Base-by-base conservation (phyloP, 768 basidiomycete genomes). In the Agrocybe praecox region DNA sequence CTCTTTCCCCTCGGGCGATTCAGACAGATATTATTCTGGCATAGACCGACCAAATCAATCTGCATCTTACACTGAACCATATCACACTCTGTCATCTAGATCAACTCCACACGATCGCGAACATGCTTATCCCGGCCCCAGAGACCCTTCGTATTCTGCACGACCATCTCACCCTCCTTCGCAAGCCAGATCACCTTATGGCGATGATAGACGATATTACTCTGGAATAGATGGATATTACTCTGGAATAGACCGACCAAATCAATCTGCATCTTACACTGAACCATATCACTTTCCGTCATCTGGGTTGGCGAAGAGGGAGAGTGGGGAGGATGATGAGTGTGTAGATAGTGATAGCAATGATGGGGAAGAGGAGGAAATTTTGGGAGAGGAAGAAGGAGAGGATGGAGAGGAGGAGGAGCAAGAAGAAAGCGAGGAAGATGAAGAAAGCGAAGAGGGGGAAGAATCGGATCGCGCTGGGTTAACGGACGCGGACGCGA, bases 401-500 rank as follows among this genome's bases (percentile, higher is more conserved):
- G 40, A 24, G 21, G 40, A 47, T n/a, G 47, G 32, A 11, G 53
- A 45, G n/a, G 29, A 57, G 21, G 47, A 47, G 24, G 55, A 46
- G 23, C n/a, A n/a, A n/a, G 48, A 21, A 5, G 34, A 47, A 50
- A 47, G 24, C 6, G 57, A 49, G 10, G 55, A 42, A 6, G 57
- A 49, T 22, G 65, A 64, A 32, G 57, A 49, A n/a, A n/a, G n/a
- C 14, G 57, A 49, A 21, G 52, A 59, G 11, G 46, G 46, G 24
- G 57, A 52, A 7, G 48, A 33, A 29, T 29, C 26, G 26, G 26
- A 29, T 29, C 26, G 9, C 26, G 36, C 12, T 40, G 36, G 36
- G n/a, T n/a, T 14, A 40, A 40, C n/a, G 14, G 36, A 40, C 36
- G 3, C 14, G n/a, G 42, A 49, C 18, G 54, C 44, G 18, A 12